Evolutionary conservation across 1,284 basidiomycete genomes (phyloP), one percentile per base, ranked within the genome.

Genomic region (Apiotrichum montevideense): DNA sequence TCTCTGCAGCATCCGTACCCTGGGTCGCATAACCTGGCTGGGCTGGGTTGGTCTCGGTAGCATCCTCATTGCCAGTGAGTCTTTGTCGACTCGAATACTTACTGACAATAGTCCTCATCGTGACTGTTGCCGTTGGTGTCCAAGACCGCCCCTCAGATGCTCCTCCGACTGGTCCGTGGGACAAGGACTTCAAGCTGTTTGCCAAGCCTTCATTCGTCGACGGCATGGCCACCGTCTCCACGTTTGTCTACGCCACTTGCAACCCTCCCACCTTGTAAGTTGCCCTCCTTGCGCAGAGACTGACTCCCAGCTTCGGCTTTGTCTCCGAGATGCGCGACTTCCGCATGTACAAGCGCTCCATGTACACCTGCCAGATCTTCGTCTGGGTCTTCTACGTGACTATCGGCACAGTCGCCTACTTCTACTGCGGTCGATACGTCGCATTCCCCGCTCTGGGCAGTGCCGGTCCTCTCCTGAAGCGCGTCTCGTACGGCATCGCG

Each of bases 381-480:
- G 56, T 65, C 52, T 66, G 46, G 59, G 59, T 3, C 37, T 53
- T 37, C 52, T 66, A 46, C 67, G 66, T 61, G n/a, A 21, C 37
- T 6, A 35, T 51, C 35, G 55, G 49, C 15, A 13, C 13, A 1
- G 39, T 56, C 37, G 48, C 52, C 29, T 56, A 56, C 55, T 35
- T 35, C 50, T 56, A 34, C 44, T 49, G 47, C 44, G 55, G 55
- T 2, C 41, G 42, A 21, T 54, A 48, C 15, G 52, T 54, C 40
- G 39, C 52, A 6, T 48, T 46, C 8, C 74, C 73, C 11, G 70
- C 74, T 1, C 67, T 74, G n/a, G 73, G 73, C 0, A 66, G 66
- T 4, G 72, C 74, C 35, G 75, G 76, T 39, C 51, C 53, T 2
- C 57, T 70, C 34, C 63, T 78, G 52, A 73, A 77, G 64, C 50